Conservation (phyloP, 2,329 filamentous ascomycete species). For the Aureobasidium zeae region DNA sequence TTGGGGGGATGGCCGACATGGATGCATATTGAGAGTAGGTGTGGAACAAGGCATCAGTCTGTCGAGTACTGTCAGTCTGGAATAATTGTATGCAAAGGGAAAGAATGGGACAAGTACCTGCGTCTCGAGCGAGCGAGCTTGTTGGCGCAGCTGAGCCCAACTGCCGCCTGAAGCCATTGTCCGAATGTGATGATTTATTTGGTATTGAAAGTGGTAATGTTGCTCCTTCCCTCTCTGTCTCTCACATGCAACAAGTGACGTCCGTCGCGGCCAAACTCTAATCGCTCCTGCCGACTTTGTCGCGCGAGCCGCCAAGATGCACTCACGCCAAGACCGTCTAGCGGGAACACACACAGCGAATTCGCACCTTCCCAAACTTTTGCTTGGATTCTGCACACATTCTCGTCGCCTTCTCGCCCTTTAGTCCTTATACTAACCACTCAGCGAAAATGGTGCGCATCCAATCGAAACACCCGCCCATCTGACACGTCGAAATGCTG, state of each 20-base stretch:
- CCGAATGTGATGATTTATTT: not conserved
- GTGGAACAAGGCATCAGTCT: slow-evolving; percentile 80
- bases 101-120: slow-evolving; percentile 51
- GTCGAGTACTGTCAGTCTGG: slow-evolving; percentile 6
- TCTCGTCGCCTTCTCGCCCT: slow-evolving; percentile 19
- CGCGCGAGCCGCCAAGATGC: too few species aligned
- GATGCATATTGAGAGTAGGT: slow-evolving; percentile 86
- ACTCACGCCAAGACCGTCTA: slow-evolving; percentile 10
- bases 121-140: slow-evolving; percentile 77
- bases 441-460: slow-evolving; percentile 26
- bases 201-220: too few species aligned
- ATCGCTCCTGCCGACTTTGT: too few species aligned
- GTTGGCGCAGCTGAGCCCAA: slow-evolving; percentile 91
- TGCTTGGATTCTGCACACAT: slow-evolving; percentile 13
- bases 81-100: not conserved
- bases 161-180: slow-evolving; percentile 29
- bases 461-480: not conserved
- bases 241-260: slow-evolving; percentile 10
- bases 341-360: slow-evolving; percentile 19
- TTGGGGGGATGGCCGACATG: slow-evolving; percentile 65
- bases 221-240: too few species aligned
- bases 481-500: slow-evolving; percentile 21
- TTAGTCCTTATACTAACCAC: slow-evolving; percentile 14
- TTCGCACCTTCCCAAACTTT: too few species aligned
- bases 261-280: too few species aligned